A percentile compares a stretch with the other conserved stretches of the same genome.
Conservation (phyloP, 129 eudicot species). For the Lactuca sativa region DNA sequence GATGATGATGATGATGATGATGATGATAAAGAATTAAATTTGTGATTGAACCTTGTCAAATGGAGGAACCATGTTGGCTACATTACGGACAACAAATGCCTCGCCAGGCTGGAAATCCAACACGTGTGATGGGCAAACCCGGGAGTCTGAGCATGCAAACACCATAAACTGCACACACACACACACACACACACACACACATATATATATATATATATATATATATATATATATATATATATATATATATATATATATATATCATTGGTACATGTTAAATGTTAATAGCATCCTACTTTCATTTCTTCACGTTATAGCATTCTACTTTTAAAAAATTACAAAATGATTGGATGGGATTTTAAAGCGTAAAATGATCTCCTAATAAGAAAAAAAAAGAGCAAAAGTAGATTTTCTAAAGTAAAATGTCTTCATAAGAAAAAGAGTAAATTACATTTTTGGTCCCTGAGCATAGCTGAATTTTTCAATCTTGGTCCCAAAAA, state of each 20-base stretch:
- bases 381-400: too few species aligned
- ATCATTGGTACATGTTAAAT: too few species aligned
- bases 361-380: too few species aligned
- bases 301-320: too few species aligned
- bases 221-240: not conserved
- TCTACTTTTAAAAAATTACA: too few species aligned
- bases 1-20: constrained; percentile 1
- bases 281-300: too few species aligned
- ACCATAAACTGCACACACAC: constrained; percentile 67
- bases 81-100: constrained; percentile 85
- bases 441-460: too few species aligned
- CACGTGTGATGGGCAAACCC: constrained; percentile 95
- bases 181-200: too few species aligned
- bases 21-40: constrained; percentile 6
- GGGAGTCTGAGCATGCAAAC: constrained; percentile 95
- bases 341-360: not conserved
- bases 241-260: too few species aligned
- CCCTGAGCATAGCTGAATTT: too few species aligned
- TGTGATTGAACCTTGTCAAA: constrained; percentile 59
- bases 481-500: too few species aligned
- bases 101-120: constrained; percentile 89
- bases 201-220: not conserved
- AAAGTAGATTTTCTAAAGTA: too few species aligned
- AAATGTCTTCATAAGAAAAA: not conserved
- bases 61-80: constrained; percentile 94